phyloP scores from a whole-genome alignment of 2,329 filamentous ascomycete genomes.

The Harringtonia lauricola region DNA sequence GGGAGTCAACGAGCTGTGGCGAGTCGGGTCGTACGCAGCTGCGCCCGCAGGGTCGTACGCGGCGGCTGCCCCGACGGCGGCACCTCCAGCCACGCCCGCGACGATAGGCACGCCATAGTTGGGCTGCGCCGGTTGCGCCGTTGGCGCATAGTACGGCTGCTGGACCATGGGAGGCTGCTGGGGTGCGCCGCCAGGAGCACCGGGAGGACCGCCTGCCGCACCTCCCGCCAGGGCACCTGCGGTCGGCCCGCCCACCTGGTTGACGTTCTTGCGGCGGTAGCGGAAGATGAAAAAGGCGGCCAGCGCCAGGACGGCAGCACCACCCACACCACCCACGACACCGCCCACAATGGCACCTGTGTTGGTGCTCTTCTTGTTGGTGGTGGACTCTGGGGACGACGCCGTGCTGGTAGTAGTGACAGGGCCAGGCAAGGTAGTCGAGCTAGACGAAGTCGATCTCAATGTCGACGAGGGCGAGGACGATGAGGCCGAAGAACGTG shows the following conservation, averaged over 20 bases:
- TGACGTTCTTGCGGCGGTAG: slow-evolving; percentile 7
- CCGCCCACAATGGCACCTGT: slow-evolving; percentile 20
- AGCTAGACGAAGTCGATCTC: not conserved
- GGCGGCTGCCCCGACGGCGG: not conserved
- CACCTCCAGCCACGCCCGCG: not conserved
- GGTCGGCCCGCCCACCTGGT: not conserved
- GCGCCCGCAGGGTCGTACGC: not conserved
- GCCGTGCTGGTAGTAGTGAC: not conserved
- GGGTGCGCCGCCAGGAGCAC: not conserved
- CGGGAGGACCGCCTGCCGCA: not conserved
- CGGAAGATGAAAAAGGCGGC: slow-evolving; percentile 19
- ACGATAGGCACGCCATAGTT: not conserved
- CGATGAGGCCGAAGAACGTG: no score
- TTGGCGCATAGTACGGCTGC: slow-evolving; percentile 7
- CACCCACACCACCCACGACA: slow-evolving; percentile 19
- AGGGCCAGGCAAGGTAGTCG: not conserved
- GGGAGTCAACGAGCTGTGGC: not conserved
- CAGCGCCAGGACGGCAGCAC: slow-evolving; percentile 17
- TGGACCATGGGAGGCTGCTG: slow-evolving; percentile 5
- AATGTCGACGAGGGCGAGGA: not conserved
- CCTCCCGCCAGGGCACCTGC: slow-evolving; percentile 3
- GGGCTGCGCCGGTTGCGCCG: not conserved
- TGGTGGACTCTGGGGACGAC: not conserved
- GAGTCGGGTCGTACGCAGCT: not conserved
- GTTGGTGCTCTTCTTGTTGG: slow-evolving; percentile 2